Evolutionary conservation across 1,139 yeast genomes (phyloP), one percentile per base, ranked within the genome.

Genomic region (Candida mesenterica): DNA sequence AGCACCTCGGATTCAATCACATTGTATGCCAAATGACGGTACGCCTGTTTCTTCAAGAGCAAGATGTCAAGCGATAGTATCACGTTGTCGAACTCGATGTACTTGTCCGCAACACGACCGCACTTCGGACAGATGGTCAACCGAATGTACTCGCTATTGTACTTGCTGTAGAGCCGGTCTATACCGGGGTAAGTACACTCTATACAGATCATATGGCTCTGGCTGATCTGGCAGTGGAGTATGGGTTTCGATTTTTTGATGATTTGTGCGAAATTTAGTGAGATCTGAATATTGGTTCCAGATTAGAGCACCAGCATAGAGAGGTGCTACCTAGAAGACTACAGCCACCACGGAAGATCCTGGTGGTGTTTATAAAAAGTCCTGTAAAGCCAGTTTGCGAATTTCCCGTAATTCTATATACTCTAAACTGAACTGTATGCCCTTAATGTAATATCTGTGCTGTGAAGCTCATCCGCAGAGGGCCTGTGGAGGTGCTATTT

Each of bases 31-130:
- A 92, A 62, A 56, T 94, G 99, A 33, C 95, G 72, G 49, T 88
- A 90, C 0, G 97, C 97, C 48, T 82, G 94, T 3, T 94, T 90
- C 53, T 89, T 87, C 45, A 92, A 63, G 10, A 92, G 71, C 36
- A 92, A 62, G 30, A 90, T 69, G 52, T 94, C 98, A 24, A 94
- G 80, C 52, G 88, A 85, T 19, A 92, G 64, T 2, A 92, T 65
- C 15, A 90, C 95, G 36, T 79, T 76, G 57, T 92, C 99, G 47
- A 81, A 84, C 55, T 92, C 99, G 27, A 92, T 83, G 60, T 94
- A 92, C 55, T 85, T 84, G 60, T 92, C 99, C 2, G 92, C 95
- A 13, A 86, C 79, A 37, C 72, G 66, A 30, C 76, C 72, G 56
- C 99, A 92, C 18, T 63, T 57, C 1, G 78, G 68, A 50, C 99